A percentile compares a stretch with the other conserved stretches of the same genome.
These are phyloP conservation scores for Vachellia collinsii DNA, from an alignment of 306 rosid genomes.

Conservation along the genomic window DNA sequence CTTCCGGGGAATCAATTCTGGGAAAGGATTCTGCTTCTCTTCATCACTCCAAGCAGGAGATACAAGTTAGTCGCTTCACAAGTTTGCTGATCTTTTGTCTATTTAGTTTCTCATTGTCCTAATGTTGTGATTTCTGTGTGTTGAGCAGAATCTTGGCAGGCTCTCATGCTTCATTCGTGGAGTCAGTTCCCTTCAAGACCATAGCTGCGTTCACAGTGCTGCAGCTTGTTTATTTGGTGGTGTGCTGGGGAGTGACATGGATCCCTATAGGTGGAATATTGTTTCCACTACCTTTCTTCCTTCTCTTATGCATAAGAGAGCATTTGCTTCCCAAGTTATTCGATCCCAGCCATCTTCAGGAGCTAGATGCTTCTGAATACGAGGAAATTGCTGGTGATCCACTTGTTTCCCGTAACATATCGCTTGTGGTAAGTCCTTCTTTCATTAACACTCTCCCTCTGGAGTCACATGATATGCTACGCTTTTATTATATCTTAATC, in stretches of 20 bases:
- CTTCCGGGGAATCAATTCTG: constrained; percentile 95
- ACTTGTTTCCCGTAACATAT: neutral
- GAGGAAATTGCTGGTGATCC: constrained; percentile 76
- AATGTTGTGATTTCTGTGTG: constrained; percentile 12
- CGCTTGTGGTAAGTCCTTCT: constrained; percentile 35
- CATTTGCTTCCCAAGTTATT: constrained; percentile 75
- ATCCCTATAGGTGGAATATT: constrained; percentile 86
- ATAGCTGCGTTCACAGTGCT: constrained; percentile 71
- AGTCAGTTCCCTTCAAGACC: constrained; percentile 78
- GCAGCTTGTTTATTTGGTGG: constrained; percentile 64
- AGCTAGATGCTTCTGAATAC: constrained; percentile 89
- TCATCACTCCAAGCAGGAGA: constrained; percentile 69
- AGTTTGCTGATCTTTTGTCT: neutral
- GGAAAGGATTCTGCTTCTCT: constrained; percentile 86
- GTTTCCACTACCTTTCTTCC: constrained; percentile 88
- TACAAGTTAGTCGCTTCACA: constrained; percentile 62
- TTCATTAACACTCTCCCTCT: neutral
- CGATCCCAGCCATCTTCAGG: constrained; percentile 58
- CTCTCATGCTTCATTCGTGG: constrained; percentile 87
- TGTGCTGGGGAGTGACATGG: constrained; percentile 85
- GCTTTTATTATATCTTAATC: neutral
- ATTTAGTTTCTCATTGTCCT: constrained; percentile 17
- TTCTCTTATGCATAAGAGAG: constrained; percentile 78
- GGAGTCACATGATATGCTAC: neutral
- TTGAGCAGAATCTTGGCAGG: constrained; percentile 73